Conservation (phyloP, 129 eudicot species). For the Artemisia tridentata region DNA sequence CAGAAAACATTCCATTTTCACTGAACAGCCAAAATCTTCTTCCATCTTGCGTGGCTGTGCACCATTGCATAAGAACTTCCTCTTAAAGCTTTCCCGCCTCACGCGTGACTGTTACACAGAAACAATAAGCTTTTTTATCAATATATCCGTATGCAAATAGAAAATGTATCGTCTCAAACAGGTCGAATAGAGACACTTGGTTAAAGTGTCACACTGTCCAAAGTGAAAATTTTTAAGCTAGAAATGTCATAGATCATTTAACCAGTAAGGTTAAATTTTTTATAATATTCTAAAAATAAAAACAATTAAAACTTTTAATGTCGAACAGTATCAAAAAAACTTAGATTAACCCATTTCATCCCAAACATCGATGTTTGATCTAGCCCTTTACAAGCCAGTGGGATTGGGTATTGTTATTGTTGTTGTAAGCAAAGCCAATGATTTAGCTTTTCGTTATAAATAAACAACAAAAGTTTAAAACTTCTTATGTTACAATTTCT, state of each 20-base stretch:
- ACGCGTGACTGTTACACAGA: slow-evolving; percentile 38
- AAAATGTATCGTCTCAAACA: not conserved
- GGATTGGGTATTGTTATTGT: too few species aligned
- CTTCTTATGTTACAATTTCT: not conserved
- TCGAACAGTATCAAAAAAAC: too few species aligned
- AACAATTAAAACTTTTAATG: too few species aligned
- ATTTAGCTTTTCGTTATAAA: not conserved
- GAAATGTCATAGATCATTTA: not conserved
- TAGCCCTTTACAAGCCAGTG: too few species aligned
- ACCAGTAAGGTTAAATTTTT: too few species aligned
- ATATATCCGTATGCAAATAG: not conserved
- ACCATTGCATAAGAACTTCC: slow-evolving; percentile 49
- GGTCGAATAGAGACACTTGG: not conserved
- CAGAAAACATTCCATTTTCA: slow-evolving; percentile 56
- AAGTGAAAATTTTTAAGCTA: not conserved
- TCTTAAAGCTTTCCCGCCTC: slow-evolving; percentile 40
- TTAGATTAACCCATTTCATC: too few species aligned
- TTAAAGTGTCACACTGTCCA: not conserved
- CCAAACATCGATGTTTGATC: too few species aligned
- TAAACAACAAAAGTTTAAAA: too few species aligned
- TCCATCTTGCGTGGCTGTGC: slow-evolving; percentile 42
- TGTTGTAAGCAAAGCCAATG: not conserved
- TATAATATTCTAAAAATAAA: too few species aligned
- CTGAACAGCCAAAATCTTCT: slow-evolving; percentile 40
- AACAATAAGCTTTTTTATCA: not conserved